phyloP scores from a whole-genome alignment of 306 rosid species.

The Vigna unguiculata region DNA sequence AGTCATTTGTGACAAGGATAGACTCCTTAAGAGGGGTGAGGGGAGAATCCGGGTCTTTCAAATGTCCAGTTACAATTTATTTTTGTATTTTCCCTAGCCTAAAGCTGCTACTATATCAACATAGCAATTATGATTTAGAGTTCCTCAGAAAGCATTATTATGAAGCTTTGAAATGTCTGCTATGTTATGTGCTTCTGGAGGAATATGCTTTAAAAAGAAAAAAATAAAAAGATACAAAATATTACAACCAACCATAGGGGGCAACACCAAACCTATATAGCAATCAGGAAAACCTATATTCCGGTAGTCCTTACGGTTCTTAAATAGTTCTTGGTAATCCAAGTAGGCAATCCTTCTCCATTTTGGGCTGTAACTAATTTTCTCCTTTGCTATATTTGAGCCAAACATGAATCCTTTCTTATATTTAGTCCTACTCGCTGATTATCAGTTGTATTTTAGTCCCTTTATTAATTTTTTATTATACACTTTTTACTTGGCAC shows the following conservation, averaged over 20 bases:
- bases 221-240: too few relatives aligned
- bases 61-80: not conserved
- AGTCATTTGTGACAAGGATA: not conserved
- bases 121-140: not conserved
- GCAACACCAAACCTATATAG: too few relatives aligned
- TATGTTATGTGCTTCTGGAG: too few relatives aligned
- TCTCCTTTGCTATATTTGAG: not conserved
- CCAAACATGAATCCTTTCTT: conserved; percentile 1
- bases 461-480: not conserved
- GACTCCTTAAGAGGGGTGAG: not conserved
- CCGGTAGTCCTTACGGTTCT: too few relatives aligned
- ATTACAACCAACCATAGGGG: too few relatives aligned
- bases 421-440: not conserved
- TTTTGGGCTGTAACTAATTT: conserved; percentile 1
- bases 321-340: too few relatives aligned
- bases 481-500: not conserved
- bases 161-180: too few relatives aligned
- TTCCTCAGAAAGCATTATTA: not conserved
- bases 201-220: too few relatives aligned
- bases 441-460: not conserved
- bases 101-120: not conserved
- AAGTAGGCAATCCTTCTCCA: too few relatives aligned
- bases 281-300: too few relatives aligned
- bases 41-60: not conserved
- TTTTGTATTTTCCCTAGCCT: not conserved